Conservation (phyloP, 768 basidiomycete genomes). For the Obba rivulosa region DNA sequence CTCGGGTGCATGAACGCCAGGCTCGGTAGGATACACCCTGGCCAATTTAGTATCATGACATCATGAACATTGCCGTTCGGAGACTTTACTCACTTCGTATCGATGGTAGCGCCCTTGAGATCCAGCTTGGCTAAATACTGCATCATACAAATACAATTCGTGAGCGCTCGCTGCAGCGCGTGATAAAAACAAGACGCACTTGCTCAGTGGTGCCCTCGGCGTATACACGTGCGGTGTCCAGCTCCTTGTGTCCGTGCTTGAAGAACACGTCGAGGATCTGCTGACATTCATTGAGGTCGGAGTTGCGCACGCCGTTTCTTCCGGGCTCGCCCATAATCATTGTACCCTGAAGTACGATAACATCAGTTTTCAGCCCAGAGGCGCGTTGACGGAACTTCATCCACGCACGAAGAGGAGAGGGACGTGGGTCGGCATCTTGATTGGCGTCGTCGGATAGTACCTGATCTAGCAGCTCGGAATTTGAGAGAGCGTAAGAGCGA, state of each 20-base stretch:
- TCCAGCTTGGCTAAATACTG: constrained; percentile 38
- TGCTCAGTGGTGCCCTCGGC: constrained; percentile 51
- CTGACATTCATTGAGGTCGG: constrained; percentile 32
- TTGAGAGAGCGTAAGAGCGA: too few relatives aligned
- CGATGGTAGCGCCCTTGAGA: constrained; percentile 35
- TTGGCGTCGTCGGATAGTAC: neutral
- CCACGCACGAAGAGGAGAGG: constrained; percentile 34
- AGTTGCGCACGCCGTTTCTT: constrained; percentile 35
- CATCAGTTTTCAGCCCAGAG: too few relatives aligned
- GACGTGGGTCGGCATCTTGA: constrained; percentile 27
- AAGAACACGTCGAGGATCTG: constrained; percentile 42
- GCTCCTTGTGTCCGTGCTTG: constrained; percentile 35
- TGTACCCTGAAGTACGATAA: too few relatives aligned
- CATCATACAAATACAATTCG: too few relatives aligned
- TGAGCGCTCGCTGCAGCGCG: too few relatives aligned
- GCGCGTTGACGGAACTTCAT: neutral
- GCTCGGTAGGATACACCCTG: constrained; percentile 35
- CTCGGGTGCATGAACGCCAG: constrained; percentile 38
- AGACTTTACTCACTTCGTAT: constrained; percentile 38
- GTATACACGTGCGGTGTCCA: constrained; percentile 50
- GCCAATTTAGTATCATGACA: neutral
- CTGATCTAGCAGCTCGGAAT: too few relatives aligned
- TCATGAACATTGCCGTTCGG: neutral
- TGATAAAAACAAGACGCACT: constrained; percentile 20
- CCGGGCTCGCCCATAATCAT: constrained; percentile 41